Conservation (phyloP, 139 green algal species). For the Tetradesmus lagerheimii region DNA sequence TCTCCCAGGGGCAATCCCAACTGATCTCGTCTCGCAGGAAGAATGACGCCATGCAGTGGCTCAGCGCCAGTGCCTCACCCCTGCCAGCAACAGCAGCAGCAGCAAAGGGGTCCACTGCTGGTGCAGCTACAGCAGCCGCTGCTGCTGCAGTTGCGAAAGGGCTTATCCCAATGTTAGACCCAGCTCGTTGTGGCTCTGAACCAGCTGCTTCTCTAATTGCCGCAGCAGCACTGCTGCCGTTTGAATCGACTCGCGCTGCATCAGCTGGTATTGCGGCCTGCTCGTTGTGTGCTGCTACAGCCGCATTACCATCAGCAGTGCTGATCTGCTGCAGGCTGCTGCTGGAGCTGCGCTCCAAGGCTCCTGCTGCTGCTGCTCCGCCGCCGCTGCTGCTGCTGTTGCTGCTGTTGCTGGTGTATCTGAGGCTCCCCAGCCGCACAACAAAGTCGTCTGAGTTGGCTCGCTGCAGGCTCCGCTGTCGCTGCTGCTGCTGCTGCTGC, state of each 20-base stretch:
- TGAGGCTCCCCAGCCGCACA: not conserved
- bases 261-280: not conserved
- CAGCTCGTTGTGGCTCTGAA: not conserved
- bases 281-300: not conserved
- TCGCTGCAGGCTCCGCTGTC: constrained; percentile 1
- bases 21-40: constrained; percentile 62
- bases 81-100: not conserved
- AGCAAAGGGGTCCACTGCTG: constrained; percentile 1
- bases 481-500: not conserved
- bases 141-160: not conserved
- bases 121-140: not conserved
- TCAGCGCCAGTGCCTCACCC: not conserved
- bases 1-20: constrained; percentile 68
- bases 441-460: constrained; percentile 25
- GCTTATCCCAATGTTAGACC: not conserved
- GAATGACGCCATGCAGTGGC: constrained; percentile 61
- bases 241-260: not conserved
- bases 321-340: not conserved
- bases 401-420: not conserved
- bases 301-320: not conserved
- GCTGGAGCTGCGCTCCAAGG: too few relatives aligned
- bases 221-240: not conserved
- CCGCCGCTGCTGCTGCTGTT: not conserved
- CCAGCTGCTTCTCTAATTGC: not conserved
- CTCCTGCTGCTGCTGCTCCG: not conserved